Conservation (phyloP, 192 early-diverging fungal species). For the Umbelopsis isabellina region DNA sequence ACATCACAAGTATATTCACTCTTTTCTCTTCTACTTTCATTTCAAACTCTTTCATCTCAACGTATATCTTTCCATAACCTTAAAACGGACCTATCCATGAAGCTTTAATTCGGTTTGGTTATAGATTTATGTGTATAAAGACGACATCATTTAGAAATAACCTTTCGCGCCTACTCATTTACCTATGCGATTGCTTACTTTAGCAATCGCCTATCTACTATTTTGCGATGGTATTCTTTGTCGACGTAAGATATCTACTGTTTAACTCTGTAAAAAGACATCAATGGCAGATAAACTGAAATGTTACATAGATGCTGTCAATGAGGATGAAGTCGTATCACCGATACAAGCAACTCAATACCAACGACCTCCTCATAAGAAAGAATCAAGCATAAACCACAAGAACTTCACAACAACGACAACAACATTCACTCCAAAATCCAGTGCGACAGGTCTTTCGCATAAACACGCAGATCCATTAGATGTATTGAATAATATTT, state of each 20-base stretch:
- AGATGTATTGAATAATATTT: background rate
- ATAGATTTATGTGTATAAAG: background rate
- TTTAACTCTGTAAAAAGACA: too few relatives aligned
- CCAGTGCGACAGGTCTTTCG: background rate
- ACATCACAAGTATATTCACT: background rate
- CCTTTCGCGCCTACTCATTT: background rate
- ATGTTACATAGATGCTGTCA: too few relatives aligned
- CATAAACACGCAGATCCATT: background rate
- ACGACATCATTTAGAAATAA: slow-evolving; percentile 9
- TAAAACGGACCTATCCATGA: slow-evolving; percentile 7
- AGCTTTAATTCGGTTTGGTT: background rate
- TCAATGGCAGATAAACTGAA: too few relatives aligned
- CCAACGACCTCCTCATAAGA: too few relatives aligned
- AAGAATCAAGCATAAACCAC: too few relatives aligned
- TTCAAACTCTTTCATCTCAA: background rate
- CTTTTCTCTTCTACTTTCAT: background rate
- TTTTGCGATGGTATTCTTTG: slow-evolving; percentile 11
- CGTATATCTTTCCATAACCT: background rate
- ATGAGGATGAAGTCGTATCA: too few relatives aligned
- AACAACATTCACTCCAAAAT: too few relatives aligned
- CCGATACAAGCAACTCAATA: too few relatives aligned
- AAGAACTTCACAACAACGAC: background rate
- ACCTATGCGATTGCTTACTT: background rate
- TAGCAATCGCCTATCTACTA: slow-evolving; percentile 11
- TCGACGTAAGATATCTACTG: background rate